phyloP scores from a whole-genome alignment of 352 stramenopile species.

The Phytophthora megakarya region DNA sequence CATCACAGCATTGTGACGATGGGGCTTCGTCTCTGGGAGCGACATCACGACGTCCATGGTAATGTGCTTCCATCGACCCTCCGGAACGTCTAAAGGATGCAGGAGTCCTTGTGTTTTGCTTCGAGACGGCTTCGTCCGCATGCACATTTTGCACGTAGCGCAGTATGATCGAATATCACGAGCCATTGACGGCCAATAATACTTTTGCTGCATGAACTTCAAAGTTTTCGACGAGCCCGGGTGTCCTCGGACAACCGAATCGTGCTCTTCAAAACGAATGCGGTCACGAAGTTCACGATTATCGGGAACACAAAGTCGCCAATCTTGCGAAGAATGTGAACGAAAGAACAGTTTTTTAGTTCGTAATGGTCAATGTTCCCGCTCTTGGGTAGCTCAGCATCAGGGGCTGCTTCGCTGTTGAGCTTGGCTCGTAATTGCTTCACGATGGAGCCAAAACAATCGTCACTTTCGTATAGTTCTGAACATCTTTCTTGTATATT shows the following conservation, averaged over 20 bases:
- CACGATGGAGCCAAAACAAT: not conserved
- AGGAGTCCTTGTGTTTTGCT: not conserved
- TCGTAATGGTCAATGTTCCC: no score
- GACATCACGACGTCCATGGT: conserved; percentile 8
- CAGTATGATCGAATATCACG: not conserved
- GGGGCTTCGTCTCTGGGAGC: not conserved
- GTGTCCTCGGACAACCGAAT: not conserved
- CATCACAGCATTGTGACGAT: conserved; percentile 1
- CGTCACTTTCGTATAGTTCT: not conserved
- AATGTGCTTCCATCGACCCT: conserved; percentile 2
- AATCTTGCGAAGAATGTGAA: no score
- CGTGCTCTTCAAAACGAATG: not conserved
- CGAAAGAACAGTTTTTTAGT: no score
- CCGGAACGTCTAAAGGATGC: not conserved
- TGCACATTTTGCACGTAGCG: conserved; percentile 7
- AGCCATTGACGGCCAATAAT: conserved; percentile 2
- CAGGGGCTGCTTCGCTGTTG: no score
- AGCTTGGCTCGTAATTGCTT: no score
- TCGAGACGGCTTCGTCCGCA: conserved; percentile 3
- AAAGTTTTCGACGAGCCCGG: not conserved
- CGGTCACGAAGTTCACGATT: not conserved
- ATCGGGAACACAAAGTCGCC: no score
- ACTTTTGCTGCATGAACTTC: not conserved
- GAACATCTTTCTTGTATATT: not conserved
- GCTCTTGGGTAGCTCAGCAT: not conserved